phyloP scores from a whole-genome alignment of 352 stramenopile species.

The Pythium oligandrum region DNA sequence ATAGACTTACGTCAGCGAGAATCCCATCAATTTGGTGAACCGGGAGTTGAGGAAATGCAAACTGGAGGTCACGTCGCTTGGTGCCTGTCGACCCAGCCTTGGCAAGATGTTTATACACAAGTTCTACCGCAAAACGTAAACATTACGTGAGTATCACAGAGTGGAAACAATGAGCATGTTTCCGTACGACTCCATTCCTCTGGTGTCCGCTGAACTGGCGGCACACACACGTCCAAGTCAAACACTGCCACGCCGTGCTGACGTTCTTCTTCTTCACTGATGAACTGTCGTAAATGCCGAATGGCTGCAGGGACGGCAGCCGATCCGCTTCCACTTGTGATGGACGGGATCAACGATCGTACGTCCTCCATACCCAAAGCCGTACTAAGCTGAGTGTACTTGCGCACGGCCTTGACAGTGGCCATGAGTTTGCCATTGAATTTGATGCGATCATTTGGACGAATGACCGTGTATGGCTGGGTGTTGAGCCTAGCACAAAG shows the following conservation, averaged over 20 bases:
- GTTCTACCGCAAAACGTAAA: conserved; percentile 17
- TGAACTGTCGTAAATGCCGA: conserved; percentile 55
- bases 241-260: conserved; percentile 56
- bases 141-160: not conserved
- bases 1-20: conserved; percentile 44
- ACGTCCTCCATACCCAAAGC: conserved; percentile 55
- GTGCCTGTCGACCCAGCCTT: conserved; percentile 28
- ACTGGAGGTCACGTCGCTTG: conserved; percentile 49
- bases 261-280: conserved; percentile 51
- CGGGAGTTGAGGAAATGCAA: conserved; percentile 43
- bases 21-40: conserved; percentile 48
- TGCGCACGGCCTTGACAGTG: conserved; percentile 45
- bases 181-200: conserved; percentile 59
- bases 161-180: conserved; percentile 1
- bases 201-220: conserved; percentile 16
- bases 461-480: conserved; percentile 67
- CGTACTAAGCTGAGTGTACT: conserved; percentile 51
- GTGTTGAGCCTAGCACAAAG: conserved; percentile 40
- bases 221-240: conserved; percentile 28
- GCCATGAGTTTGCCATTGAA: conserved; percentile 45
- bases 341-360: conserved; percentile 28
- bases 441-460: conserved; percentile 54
- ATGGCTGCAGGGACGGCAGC: conserved; percentile 22
- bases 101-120: conserved; percentile 38
- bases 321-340: not conserved